Evolutionary conservation across 2,329 filamentous ascomycete species (phyloP), one percentile per base, ranked within the genome.

Genomic region (Penicillium italicum): DNA sequence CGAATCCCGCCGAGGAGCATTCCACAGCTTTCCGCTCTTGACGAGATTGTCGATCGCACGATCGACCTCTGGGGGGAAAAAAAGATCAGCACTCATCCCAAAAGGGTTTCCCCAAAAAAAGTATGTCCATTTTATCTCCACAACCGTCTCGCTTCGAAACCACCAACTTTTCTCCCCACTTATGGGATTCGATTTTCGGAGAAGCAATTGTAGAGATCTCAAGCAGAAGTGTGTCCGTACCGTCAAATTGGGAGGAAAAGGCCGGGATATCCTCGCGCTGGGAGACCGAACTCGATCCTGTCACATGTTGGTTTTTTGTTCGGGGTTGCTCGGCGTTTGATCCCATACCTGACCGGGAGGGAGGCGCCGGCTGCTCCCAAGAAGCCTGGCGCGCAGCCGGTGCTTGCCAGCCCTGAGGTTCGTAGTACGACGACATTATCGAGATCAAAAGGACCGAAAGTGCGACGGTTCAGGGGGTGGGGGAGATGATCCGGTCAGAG

Each of bases 21-120:
- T 80, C 76, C 93, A 94, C 78, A 92, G 87, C 81, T 97, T 97
- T 69, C 92, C 92, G 74, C 92, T 96, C 83, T 97, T 97, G 70
- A 93, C 84, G 58, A 99, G 84, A 75, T 97, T 97, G 71, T 97
- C 94, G 69, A 93, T 86, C 65, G 93, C 93, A 72, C 93, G 88
- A 64, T 97, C 94, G 68, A 99, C 91, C 84, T 99, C 94, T 96
- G 70, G 48, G n/a, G 6, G 26, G 6, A 41, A 31, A 40, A 63
- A 62, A 48, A 43, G 40, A 63, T 74, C 59, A 75, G 66, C 62
- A 61, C 52, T 44, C 42, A 33, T 24, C 34, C 34, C 43, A n/a
- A 31, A 40, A 26, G n/a, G 20, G 5, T 6, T 36, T 24, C 28
- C 22, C 6, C 18, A 45, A 16, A 31, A 49, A 42, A 22, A 18